These are phyloP conservation scores for Scheffersomyces coipomensis DNA, from an alignment of 805 yeast species.

Conservation along the genomic window DNA sequence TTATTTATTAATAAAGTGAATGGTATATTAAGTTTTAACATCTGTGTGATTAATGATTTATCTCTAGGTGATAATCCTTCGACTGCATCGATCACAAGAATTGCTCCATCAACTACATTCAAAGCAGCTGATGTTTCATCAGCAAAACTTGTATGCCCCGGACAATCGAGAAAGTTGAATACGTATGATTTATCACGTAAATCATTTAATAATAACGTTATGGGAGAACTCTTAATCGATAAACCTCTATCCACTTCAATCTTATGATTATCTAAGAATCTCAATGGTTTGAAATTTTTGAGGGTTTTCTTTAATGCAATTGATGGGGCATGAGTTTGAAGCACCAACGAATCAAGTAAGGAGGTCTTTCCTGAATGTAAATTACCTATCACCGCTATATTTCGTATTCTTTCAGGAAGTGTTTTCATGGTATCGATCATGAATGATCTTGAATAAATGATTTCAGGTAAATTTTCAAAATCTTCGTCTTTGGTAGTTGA, in stretches of 20 bases:
- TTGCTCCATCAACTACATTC: constrained; percentile 60
- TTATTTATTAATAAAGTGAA: constrained; percentile 71
- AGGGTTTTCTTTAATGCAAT: constrained; percentile 20
- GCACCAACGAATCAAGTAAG: constrained; percentile 63
- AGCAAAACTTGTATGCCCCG: constrained; percentile 85
- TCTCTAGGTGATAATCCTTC: constrained; percentile 74
- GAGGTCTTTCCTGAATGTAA: constrained; percentile 86
- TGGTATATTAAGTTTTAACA: constrained; percentile 48
- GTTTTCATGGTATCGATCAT: constrained; percentile 44
- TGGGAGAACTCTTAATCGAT: constrained; percentile 61
- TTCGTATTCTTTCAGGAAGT: constrained; percentile 66
- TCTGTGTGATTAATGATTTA: constrained; percentile 47
- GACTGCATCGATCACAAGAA: constrained; percentile 76
- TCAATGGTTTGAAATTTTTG: constrained; percentile 43
- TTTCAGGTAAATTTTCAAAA: constrained; percentile 49
- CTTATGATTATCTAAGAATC: constrained; percentile 71
- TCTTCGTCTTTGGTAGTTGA: constrained; percentile 5
- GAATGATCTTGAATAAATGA: constrained; percentile 62
- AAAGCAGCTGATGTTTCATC: constrained; percentile 69
- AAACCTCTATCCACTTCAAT: constrained; percentile 72
- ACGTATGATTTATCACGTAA: constrained; percentile 51
- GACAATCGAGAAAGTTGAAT: constrained; percentile 75
- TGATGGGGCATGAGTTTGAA: constrained; percentile 56
- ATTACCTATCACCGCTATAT: constrained; percentile 77
- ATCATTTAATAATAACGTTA: constrained; percentile 59